Evolutionary conservation across 495 filamentous ascomycete species (phyloP).

Genomic region (Hypoxylon lienhwacheense): DNA sequence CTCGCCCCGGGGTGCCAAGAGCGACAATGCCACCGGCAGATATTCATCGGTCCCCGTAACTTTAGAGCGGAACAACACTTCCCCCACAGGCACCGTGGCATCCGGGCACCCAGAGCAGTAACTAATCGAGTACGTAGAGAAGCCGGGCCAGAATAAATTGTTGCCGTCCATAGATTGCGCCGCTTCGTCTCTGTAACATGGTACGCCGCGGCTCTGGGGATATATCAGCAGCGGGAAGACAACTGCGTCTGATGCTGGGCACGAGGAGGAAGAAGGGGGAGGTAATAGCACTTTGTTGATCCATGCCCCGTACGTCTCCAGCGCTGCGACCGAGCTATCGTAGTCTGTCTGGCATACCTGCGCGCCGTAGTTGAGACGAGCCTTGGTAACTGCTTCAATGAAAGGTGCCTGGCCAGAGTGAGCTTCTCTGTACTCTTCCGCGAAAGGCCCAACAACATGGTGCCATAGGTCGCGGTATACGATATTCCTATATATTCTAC

Average conservation of each 20-base stretch:
- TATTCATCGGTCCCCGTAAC: constrained; percentile 55
- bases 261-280: constrained; percentile 1
- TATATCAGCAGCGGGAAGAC: constrained; percentile 26
- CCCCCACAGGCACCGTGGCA: constrained; percentile 43
- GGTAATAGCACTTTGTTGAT: constrained; percentile 19
- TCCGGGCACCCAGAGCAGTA: constrained; percentile 33
- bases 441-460: constrained; percentile 39
- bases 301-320: constrained; percentile 21
- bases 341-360: constrained; percentile 3
- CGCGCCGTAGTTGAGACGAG: constrained; percentile 26
- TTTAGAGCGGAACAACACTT: constrained; percentile 55
- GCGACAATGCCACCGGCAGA: constrained; percentile 57
- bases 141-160: constrained; percentile 16
- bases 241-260: neutral
- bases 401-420: constrained; percentile 42
- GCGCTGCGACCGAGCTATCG: constrained; percentile 2
- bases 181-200: constrained; percentile 23
- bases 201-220: constrained; percentile 27
- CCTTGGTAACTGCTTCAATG: constrained; percentile 36
- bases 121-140: constrained; percentile 30
- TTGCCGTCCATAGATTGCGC: constrained; percentile 4
- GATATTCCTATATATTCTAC: constrained; percentile 35
- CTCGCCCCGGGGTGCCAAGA: constrained; percentile 58
- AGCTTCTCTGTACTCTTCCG: constrained; percentile 39
- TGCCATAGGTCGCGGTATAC: constrained; percentile 36